Conservation (phyloP, 768 basidiomycete species). For the Mycena galopus region DNA sequence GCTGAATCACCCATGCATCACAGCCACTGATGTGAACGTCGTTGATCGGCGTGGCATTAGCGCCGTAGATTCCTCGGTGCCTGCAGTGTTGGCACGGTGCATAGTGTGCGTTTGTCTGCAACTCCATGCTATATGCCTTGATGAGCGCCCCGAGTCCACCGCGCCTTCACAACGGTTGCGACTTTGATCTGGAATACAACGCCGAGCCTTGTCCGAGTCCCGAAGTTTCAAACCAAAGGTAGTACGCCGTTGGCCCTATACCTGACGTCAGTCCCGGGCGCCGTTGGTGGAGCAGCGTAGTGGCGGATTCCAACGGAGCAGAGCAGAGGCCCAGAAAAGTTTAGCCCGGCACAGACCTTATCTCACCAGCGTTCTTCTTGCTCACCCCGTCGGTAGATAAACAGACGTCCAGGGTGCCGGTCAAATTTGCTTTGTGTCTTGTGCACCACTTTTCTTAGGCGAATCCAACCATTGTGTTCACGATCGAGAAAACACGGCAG, state of each 20-base stretch:
- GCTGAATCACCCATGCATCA: no score
- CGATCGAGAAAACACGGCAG: slow-evolving; percentile 22
- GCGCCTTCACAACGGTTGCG: no score
- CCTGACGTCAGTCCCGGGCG: neutral
- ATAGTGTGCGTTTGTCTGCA: no score
- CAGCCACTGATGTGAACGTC: neutral
- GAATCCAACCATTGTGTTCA: neutral
- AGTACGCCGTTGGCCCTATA: neutral
- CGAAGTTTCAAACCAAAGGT: neutral
- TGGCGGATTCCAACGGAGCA: neutral
- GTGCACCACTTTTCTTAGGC: neutral
- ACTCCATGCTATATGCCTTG: no score
- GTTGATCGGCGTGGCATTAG: no score
- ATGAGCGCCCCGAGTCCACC: no score
- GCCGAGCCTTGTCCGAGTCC: no score
- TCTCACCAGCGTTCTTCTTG: neutral
- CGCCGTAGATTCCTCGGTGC: no score
- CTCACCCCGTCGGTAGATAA: slow-evolving; percentile 13
- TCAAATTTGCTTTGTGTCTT: slow-evolving; percentile 10
- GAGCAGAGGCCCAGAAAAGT: neutral
- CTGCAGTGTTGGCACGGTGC: no score
- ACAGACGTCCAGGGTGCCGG: slow-evolving; percentile 15
- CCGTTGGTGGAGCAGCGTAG: neutral
- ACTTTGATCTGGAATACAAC: no score
- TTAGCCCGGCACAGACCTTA: neutral